Percentiles rank a stretch among this genome's conserved stretches.
phyloP scores from a whole-genome alignment of 2,329 filamentous ascomycete genomes.

The Phialophora macrospora region DNA sequence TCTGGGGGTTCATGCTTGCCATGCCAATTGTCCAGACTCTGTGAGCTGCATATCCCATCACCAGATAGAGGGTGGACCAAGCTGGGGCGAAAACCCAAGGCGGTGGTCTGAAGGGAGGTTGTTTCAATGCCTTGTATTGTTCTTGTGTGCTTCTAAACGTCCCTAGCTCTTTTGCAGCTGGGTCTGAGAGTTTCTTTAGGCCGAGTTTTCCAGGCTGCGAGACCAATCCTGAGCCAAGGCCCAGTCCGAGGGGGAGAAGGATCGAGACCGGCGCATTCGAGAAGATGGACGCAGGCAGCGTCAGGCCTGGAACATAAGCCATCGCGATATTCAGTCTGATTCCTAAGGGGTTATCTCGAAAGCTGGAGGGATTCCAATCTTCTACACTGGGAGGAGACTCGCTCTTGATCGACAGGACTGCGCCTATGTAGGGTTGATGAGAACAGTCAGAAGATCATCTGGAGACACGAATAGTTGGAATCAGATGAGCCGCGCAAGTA shows the following conservation, averaged over 20 bases:
- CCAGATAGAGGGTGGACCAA: conserved; percentile 63
- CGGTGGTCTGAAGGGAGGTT: conserved; percentile 61
- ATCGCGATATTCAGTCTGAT: conserved; percentile 54
- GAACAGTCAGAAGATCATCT: background rate
- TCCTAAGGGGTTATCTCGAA: background rate
- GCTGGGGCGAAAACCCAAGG: conserved; percentile 63
- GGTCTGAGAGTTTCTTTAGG: conserved; percentile 35
- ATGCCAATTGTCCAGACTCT: conserved; percentile 71
- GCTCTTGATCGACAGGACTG: background rate
- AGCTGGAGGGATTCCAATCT: background rate
- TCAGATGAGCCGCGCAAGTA: background rate
- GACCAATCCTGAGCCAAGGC: conserved; percentile 71
- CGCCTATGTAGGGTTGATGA: background rate
- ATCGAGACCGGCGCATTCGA: conserved; percentile 73
- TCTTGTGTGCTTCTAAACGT: conserved; percentile 43
- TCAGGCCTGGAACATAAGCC: conserved; percentile 79
- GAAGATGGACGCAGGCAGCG: conserved; percentile 73
- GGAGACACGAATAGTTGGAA: background rate
- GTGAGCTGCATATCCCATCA: conserved; percentile 90
- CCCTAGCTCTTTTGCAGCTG: conserved; percentile 30
- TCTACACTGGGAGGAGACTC: background rate
- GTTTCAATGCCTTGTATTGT: conserved; percentile 47
- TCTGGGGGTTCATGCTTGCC: conserved; percentile 60
- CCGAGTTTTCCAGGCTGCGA: conserved; percentile 59
- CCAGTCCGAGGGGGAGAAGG: conserved; percentile 74